Evolutionary conservation across 192 early-diverging fungal species (phyloP).

Genomic region (Coemansia aciculifera): DNA sequence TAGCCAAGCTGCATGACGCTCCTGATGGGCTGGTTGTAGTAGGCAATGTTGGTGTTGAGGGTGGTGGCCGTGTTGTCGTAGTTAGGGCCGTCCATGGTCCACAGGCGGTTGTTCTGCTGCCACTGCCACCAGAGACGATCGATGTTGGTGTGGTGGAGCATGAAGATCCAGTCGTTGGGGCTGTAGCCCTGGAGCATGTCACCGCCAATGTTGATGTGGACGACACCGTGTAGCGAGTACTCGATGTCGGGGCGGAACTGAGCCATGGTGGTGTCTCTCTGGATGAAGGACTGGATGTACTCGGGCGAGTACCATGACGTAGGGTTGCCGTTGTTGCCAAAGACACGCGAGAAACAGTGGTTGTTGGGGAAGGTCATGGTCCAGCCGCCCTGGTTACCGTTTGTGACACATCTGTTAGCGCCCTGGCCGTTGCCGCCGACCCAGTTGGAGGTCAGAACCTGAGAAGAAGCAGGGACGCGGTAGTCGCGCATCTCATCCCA

Average conservation of each 20-base stretch:
- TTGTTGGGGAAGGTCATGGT: constrained; percentile 40
- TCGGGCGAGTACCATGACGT: constrained; percentile 52
- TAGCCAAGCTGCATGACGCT: constrained; percentile 57
- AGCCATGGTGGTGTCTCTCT: constrained; percentile 38
- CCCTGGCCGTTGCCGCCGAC: constrained; percentile 54
- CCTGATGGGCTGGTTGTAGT: constrained; percentile 42
- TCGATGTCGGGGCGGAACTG: constrained; percentile 50
- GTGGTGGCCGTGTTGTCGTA: constrained; percentile 16
- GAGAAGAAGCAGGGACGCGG: constrained; percentile 36
- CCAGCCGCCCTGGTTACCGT: constrained; percentile 43
- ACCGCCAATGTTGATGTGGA: constrained; percentile 55
- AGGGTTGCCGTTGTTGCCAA: constrained; percentile 45
- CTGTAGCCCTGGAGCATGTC: constrained; percentile 53
- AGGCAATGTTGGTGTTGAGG: constrained; percentile 33
- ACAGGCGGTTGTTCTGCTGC: constrained; percentile 41
- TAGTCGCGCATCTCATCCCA: constrained; percentile 59
- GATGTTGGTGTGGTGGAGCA: constrained; percentile 56
- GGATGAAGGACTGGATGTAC: constrained; percentile 43
- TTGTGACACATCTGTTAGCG: constrained; percentile 35
- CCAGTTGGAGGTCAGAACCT: constrained; percentile 46
- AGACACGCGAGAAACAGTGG: constrained; percentile 55
- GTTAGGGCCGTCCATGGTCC: constrained; percentile 53
- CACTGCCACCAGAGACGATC: constrained; percentile 58
- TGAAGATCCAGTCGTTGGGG: constrained; percentile 58
- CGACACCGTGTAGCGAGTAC: constrained; percentile 51